Evolutionary conservation across 2,329 filamentous ascomycete species (phyloP), one percentile per base, ranked within the genome.

Genomic region (Fusarium sp.): DNA sequence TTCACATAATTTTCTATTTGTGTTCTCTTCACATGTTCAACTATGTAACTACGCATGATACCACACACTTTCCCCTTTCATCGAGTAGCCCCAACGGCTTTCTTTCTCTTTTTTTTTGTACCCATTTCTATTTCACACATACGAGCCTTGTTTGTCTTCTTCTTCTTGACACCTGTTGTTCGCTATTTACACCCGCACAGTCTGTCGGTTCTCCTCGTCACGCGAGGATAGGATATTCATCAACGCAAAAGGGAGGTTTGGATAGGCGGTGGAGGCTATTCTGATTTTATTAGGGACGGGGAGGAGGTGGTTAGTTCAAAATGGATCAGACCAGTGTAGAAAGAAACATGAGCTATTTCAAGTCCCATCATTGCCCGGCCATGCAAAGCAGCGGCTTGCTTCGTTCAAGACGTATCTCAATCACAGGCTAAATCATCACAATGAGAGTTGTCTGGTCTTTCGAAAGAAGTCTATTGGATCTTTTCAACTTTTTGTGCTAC

Each of bases 41-140:
- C 62, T 73, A 61, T 70, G 69, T 73, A 47, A 47, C 26, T 47
- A 76, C 68, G 66, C 69, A 77, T 72, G 73, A 74, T 76, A 74
- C 69, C 75, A 78, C 64, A 69, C 51, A 39, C 47, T 45, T 54
- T 70, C 65, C 62, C 56, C 47, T 61, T 62, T 56, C 61, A 69
- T 59, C 57, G 39, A 57, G 26, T 33, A 51, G 68, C 72, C 47
- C 52, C 36, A 49, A 75, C 69, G 57, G 69, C 60, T 72, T 64
- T 64, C 33, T 64, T 61, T 62, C 22, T 56, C 28, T n/a, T 55
- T 41, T 36, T 57, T 56, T 42, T 63, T 69, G 54, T 59, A 63
- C 54, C 42, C 47, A 64, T 77, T 66, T 66, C 22, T 61, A 49
- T 54, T 71, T 61, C 63, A 42, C 57, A 49, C 66, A 72, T 33